Evolutionary conservation across 495 filamentous ascomycete genomes (phyloP), one percentile per base, ranked within the genome.

Genomic region (Geopyxis carbonaria): DNA sequence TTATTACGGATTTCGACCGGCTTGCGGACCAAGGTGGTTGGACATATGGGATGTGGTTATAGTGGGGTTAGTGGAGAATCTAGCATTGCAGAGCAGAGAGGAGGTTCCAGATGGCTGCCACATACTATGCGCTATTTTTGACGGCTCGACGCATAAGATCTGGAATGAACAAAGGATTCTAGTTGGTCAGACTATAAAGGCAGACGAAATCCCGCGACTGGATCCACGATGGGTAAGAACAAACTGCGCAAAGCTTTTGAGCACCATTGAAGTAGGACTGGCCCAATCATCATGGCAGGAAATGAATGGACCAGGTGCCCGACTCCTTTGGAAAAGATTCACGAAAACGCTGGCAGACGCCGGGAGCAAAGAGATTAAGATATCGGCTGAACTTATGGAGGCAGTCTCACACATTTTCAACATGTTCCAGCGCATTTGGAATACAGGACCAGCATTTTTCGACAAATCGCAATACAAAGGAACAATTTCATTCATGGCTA

Each of bases 201-300:
- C 73, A 0, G 74, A 76, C 21, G 83, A 93, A 45, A 62, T 97
- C 11, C 81, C 83, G 11, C 57, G 72, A 2, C 57, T 93, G 9
- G 82, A 94, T 54, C 64, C 79, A 6, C 80, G 76, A 63, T 97
- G 89, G 89, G 61, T 91, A n/a, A 73, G 87, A 43, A 73, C 68
- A 37, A 78, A 76, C 45, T 61, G 75, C 5, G 45, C 55, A 0
- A 61, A 57, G 18, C 64, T 94, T 2, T 61, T 92, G 32, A 58
- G 56, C 5, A 61, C 78, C 2, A 64, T 92, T 15, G 73, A 78
- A 36, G 66, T 65, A 2, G 61, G 84, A 4, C 56, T 92, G 3
- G 61, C 64, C 22, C 59, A 60, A 21, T 66, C 69, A 0, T 67
- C 72, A 14, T 69, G 70, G 58, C 60, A 64, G 10, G 45, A 67